Base-by-base conservation (phyloP, 495 filamentous ascomycete species). In the Tirmania nivea region DNA sequence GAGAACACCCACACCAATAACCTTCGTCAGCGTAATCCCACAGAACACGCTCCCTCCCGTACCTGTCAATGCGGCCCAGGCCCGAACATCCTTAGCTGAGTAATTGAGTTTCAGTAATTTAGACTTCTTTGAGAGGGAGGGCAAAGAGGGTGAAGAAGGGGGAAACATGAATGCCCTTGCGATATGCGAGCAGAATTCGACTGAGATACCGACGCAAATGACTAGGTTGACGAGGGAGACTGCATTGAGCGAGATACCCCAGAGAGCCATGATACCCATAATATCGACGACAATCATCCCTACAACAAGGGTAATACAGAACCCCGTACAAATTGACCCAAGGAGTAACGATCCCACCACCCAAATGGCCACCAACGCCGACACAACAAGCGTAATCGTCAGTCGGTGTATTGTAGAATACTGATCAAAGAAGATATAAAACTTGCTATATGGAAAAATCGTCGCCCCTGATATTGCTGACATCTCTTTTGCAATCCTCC, bases 371-470 rank as follows among this genome's bases (percentile, higher is more conserved):
- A 72, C 84, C 19, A 94, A 70, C 0, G 86, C 90, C 6, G 82
- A 81, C 36, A 85, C 79, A 52, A 97, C 73, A 8, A 97, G 75
- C 0, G 81, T 75, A 6, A 74, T 78, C 0, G 90, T 84, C 5
- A 95, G 74, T 25, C 69, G 72, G 35, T 90, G 78, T 57, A 97
- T 95, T 54, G 76, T 74, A 1, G 83, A 73, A 66, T 97, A 97
- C 64, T 95, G 90, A 69, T 97, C 89, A 65, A 97, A 96, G 75
- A 95, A 97, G 60, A 97, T 87, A 69, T 97, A 97, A 65, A 90
- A 88, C 59, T 95, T 81, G 45, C 81, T 85, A 66, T 97, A 97
- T 0, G 90, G 88, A 73, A 96, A 97, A 51, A 96, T 78, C 21
- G 81, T 74, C 48, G 85, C 77, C 9, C 75, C 73, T 11, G 85